Percentiles rank a stretch among this genome's conserved stretches.
phyloP scores from a whole-genome alignment of 2,329 filamentous ascomycete species.

The Aspergillus calidoustus region DNA sequence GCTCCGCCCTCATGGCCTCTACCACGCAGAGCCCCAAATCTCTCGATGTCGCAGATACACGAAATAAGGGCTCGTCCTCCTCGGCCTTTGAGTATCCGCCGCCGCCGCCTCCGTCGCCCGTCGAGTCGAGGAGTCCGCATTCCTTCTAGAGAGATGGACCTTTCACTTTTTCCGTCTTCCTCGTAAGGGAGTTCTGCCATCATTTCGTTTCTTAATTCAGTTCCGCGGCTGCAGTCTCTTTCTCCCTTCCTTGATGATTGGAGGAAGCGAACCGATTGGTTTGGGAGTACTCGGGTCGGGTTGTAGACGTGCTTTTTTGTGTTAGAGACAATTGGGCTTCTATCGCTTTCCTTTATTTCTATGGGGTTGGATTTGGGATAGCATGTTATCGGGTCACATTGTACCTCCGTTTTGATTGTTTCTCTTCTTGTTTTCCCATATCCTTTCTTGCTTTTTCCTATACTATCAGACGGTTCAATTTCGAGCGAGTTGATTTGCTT shows the following conservation, averaged over 20 bases:
- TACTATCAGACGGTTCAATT: background rate
- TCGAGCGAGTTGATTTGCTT: no score
- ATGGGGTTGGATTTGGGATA: background rate
- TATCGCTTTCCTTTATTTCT: background rate
- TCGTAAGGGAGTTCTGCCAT: background rate
- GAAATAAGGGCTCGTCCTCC: background rate
- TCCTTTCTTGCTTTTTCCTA: background rate
- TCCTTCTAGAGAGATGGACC: background rate
- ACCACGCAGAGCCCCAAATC: conserved; percentile 39
- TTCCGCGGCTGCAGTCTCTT: background rate
- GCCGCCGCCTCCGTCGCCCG: conserved; percentile 38
- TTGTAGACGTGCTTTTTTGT: background rate
- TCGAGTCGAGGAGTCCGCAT: conserved; percentile 25
- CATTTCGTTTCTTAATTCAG: background rate
- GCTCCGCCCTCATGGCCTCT: conserved; percentile 44
- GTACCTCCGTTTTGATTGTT: background rate
- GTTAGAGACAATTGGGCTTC: background rate
- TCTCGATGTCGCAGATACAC: conserved; percentile 29
- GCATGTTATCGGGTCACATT: background rate
- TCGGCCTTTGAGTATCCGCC: conserved; percentile 30
- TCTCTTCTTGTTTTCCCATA: background rate
- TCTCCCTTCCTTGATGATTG: background rate
- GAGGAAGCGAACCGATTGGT: background rate
- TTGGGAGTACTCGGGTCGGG: background rate
- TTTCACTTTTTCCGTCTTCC: background rate